A percentile compares a stretch with the other conserved stretches of the same genome.
phyloP scores from a whole-genome alignment of 2,329 filamentous ascomycete genomes.

The Paradendryphiella salina region DNA sequence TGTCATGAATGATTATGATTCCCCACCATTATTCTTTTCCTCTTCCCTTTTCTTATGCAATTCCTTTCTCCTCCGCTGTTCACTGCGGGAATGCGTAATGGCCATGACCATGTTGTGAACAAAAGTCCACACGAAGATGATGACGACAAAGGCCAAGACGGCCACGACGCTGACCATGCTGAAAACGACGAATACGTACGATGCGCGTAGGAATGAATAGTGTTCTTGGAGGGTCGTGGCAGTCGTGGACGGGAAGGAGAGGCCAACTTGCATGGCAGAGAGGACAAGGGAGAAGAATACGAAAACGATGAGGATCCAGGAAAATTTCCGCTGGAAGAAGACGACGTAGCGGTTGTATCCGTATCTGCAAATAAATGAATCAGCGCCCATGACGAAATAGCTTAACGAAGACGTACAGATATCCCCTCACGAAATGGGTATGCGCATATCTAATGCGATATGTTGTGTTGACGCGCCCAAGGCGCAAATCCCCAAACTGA shows the following conservation, averaged over 20 bases:
- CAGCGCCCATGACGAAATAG: neutral
- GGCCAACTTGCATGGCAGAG: slow-evolving; percentile 46
- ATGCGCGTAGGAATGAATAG: slow-evolving; percentile 29
- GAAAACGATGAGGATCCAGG: slow-evolving; percentile 45
- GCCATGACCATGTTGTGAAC: slow-evolving; percentile 44
- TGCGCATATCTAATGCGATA: slow-evolving; percentile 40
- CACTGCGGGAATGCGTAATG: slow-evolving; percentile 38
- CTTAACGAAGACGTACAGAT: slow-evolving; percentile 22
- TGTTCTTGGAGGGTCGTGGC: slow-evolving; percentile 21
- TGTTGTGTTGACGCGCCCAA: slow-evolving; percentile 43
- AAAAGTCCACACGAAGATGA: slow-evolving; percentile 40
- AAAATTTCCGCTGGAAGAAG: slow-evolving; percentile 47
- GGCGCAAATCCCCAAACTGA: slow-evolving; percentile 42
- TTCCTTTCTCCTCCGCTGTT: slow-evolving; percentile 41
- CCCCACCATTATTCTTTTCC: neutral
- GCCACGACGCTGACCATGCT: slow-evolving; percentile 40
- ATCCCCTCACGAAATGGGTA: slow-evolving; percentile 46
- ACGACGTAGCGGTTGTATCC: slow-evolving; percentile 47
- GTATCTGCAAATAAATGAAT: slow-evolving; percentile 20
- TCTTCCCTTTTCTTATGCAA: slow-evolving; percentile 11
- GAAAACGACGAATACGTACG: slow-evolving; percentile 44
- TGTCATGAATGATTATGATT: neutral
- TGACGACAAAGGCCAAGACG: slow-evolving; percentile 31
- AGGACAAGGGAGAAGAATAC: slow-evolving; percentile 45
- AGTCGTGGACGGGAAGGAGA: neutral